Conservation (phyloP, 2,329 filamentous ascomycete genomes). For the Cladosporium sp. region DNA sequence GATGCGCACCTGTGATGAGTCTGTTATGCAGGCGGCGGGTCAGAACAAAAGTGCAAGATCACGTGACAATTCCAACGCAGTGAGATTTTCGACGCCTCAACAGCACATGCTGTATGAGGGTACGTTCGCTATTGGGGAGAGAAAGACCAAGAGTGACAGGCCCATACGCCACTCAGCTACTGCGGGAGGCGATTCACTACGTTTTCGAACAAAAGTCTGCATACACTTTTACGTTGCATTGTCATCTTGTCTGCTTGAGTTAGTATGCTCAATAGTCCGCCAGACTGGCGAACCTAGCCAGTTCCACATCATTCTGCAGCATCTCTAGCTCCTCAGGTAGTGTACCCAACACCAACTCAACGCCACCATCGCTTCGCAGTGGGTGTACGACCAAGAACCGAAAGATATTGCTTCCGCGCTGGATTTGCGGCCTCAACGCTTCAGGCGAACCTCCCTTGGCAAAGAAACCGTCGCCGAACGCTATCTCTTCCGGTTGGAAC, state of each 20-base stretch:
- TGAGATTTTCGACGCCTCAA: background rate
- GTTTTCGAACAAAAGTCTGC: background rate
- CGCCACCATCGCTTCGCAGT: conserved; percentile 30
- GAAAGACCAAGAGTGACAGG: background rate
- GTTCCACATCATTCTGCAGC: conserved; percentile 23
- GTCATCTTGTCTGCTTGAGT: background rate
- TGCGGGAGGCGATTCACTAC: background rate
- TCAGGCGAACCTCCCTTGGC: conserved; percentile 23
- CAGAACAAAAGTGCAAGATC: background rate
- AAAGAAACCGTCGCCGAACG: background rate
- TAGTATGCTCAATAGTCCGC: background rate
- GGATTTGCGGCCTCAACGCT: conserved; percentile 32
- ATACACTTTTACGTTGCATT: background rate
- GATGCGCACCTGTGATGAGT: background rate
- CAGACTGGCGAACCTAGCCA: conserved; percentile 10
- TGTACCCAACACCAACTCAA: conserved; percentile 27
- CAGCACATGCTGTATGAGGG: background rate
- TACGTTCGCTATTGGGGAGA: background rate
- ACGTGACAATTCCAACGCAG: background rate
- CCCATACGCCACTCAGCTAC: background rate
- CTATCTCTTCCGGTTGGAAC: conserved; percentile 24
- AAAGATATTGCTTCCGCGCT: conserved; percentile 29
- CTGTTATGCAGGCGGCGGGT: background rate
- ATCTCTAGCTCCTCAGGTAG: conserved; percentile 21
- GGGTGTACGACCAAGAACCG: conserved; percentile 34